Base-by-base conservation (phyloP, 176 grass and related monocot genomes). In the Microstegium vimineum region DNA sequence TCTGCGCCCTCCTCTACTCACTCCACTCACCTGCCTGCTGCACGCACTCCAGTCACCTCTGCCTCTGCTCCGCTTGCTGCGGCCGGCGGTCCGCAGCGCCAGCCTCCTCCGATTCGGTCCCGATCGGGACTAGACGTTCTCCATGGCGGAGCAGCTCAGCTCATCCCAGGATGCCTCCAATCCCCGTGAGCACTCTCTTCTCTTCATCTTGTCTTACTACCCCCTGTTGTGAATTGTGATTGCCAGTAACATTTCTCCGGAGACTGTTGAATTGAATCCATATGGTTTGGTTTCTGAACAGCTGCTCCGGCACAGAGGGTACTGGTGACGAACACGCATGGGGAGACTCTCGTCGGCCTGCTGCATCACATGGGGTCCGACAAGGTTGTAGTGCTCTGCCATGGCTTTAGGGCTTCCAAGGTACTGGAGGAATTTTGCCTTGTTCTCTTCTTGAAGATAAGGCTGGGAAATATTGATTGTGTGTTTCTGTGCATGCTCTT, bases 351-450 rank as follows among this genome's bases (percentile, higher is more conserved):
- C 72, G 87, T 85, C 49, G 94, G 91, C 3, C 5, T 94, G 52
- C 81, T 97, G 47, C 89, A 97, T 57, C 75, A 91, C 31, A 90
- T 65, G 65, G 91, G 91, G 32, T 88, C 82, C 6, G 92, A 82
- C 67, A 89, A 85, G 79, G 84, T 97, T 79, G 92, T 94, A 20
- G 86, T 98, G 82, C 38, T 94, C 64, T 93, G 88, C 78, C 92
- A 98, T 84, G 95, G 95, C 5, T 98, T 98, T 75, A 90, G 60
- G 16, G 70, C 85, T 27, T 74, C 63, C 47, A 98, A 94, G 95
- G 95, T 97, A 84, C 63, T 26, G 18, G 70, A 76, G 10, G n/a
- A 76, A 47, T 15, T 27, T 31, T 38, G 1, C 25, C 23, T 66
- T 67, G 6, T 76, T 52, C 9, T 30, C 54, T n/a, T n/a, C n/a